Conservation (phyloP, 1,284 basidiomycete genomes). For the Leccinum insolens region DNA sequence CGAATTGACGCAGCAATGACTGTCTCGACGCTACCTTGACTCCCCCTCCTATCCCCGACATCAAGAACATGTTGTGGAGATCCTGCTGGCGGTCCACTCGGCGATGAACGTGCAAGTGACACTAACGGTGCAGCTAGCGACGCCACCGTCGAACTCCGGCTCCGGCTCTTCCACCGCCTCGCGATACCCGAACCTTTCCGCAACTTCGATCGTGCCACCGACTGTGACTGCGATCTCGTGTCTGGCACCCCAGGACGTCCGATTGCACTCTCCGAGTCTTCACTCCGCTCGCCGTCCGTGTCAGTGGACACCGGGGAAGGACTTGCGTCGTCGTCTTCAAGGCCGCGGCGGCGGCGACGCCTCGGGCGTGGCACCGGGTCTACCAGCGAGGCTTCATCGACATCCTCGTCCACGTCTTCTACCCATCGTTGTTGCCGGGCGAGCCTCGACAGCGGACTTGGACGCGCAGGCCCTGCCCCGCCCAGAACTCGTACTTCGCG, state of each 20-base stretch:
- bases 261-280: constrained; percentile 25
- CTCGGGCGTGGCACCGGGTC: constrained; percentile 6
- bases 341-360: constrained; percentile 30
- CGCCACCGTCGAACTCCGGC: constrained; percentile 63
- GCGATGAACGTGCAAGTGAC: constrained; percentile 17
- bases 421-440: constrained; percentile 54
- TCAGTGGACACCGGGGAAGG: constrained; percentile 52
- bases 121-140: constrained; percentile 48
- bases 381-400: neutral
- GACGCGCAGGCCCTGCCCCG: constrained; percentile 42
- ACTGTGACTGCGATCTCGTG: constrained; percentile 10
- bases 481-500: constrained; percentile 30
- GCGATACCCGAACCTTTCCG: constrained; percentile 20
- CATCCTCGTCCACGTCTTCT: constrained; percentile 38
- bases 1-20: constrained; percentile 51
- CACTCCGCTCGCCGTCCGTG: constrained; percentile 48
- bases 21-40: constrained; percentile 68
- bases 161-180: constrained; percentile 39
- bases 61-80: constrained; percentile 2
- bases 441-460: constrained; percentile 65
- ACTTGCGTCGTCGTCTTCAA: constrained; percentile 46
- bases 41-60: constrained; percentile 45
- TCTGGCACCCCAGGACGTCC: neutral
- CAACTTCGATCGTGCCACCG: constrained; percentile 19
- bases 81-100: neutral